Base-by-base conservation (phyloP, 1,284 basidiomycete species). In the Macrocystidia cucumis region DNA sequence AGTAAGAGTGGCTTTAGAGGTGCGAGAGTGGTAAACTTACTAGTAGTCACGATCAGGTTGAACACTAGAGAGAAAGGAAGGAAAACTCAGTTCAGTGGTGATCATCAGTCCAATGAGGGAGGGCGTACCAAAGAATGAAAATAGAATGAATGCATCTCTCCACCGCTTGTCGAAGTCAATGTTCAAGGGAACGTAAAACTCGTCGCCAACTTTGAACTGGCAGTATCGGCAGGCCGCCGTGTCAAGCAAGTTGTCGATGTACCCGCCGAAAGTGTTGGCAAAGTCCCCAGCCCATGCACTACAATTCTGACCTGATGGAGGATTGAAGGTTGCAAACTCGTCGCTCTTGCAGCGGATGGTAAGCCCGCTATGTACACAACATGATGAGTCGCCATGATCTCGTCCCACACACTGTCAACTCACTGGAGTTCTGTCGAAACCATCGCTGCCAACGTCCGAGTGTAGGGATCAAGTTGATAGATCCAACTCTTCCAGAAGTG, bases 391-490 rank as follows among this genome's bases (percentile, higher is more conserved):
- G n/a, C n/a, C n/a, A n/a, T n/a, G n/a, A n/a, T n/a, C n/a, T n/a
- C n/a, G n/a, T n/a, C n/a, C n/a, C 23, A 33, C 5, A 8, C 21
- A 27, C 17, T 17, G 14, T 9, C 14, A 16, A 50, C 71, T 23
- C 52, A 78, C 75, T 89, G 75, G 17, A 97, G 67, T 49, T 87
- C 89, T 9, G 83, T 89, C 1, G 84, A 73, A 36, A 91, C 61
- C 63, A 93, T 79, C 9, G 86, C 69, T 2, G 74, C 68, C 25
- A 91, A 59, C n/a, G 77, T 68, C 21, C 84, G 73, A 2, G 84
- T 89, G 60, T 78, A 90, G 0, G 78, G 78, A 25, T 67, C 65
- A 5, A 86, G 57, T 42, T 78, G 62, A 55, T 87, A 88, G 27
- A 89, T 54, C 83, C 87, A 91, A 12, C 65, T 63, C 43, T 72